Evolutionary conservation across 202 grass and related monocot species (phyloP), one percentile per base, ranked within the genome.

Genomic region (Carex sylvatica): DNA sequence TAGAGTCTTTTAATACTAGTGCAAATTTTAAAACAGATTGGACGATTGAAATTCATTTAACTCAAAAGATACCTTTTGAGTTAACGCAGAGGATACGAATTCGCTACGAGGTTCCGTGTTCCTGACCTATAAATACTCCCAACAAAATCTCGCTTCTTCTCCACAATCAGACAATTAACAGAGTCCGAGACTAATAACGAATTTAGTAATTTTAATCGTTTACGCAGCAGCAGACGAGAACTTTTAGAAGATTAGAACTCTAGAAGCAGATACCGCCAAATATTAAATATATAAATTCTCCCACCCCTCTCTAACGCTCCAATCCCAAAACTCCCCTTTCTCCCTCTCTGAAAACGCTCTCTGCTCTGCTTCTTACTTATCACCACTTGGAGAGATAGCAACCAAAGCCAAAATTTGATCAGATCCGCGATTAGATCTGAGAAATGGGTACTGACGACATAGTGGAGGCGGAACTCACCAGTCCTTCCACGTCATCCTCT

Each of bases 401-500:
- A 69, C 16, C 83, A 80, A 68, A 83, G 24, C 22, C 23, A 3
- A 33, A 9, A 9, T 38, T 80, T 49, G 11, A 36, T 59, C 64
- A 6, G 55, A 23, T 11, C 22, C 20, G 33, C 20, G 33, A 80
- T 80, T 36, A 2, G 78, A 81, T 82, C 80, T 31, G 46, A 23
- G 26, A 74, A 59, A 77, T 87, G 60, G 91, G 56, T 63, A 83
- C 4, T 3, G 83, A 79, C 71, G 67, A 64, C 26, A 68, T 90
- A 85, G 18, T 61, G 61, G 59, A n/a, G 82, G 30, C 69, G 82
- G 42, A 1, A 61, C 14, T 65, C 11, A 78, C 20, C 2, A 54
- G 30, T 10, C 60, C 31, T 15, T 64, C 61, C 26, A 38, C 42
- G 0, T 70, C 80, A 12, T 82, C 80, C 3, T 56, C 80, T 8